phyloP scores from a whole-genome alignment of 306 rosid genomes.

The Trichosanthes cucumerina region DNA sequence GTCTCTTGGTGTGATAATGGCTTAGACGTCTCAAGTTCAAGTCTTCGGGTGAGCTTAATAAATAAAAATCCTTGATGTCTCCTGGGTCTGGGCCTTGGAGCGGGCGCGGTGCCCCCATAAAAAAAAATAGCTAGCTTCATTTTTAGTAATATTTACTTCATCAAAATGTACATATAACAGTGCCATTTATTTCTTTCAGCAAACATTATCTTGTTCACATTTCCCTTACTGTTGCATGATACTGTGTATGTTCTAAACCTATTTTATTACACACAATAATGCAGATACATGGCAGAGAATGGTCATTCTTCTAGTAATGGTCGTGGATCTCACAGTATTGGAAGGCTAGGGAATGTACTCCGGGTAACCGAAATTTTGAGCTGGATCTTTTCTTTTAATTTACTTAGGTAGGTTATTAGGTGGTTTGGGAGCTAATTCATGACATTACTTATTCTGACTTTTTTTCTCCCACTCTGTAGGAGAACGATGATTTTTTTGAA shows the following conservation, averaged over 20 bases:
- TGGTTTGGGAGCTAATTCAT: neutral
- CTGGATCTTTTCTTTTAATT: neutral
- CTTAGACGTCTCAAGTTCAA: too few species aligned
- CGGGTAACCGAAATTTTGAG: slow-evolving; percentile 42
- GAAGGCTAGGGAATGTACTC: slow-evolving; percentile 68
- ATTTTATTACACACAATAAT: slow-evolving; percentile 13
- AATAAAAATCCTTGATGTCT: too few species aligned
- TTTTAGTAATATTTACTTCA: neutral
- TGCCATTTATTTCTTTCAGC: neutral
- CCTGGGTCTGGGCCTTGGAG: too few species aligned
- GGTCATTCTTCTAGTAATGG: slow-evolving; percentile 60
- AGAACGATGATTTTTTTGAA: slow-evolving; percentile 86
- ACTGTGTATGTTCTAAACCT: neutral
- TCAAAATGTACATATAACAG: neutral
- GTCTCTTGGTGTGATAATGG: too few species aligned
- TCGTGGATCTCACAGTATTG: slow-evolving; percentile 69
- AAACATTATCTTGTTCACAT: neutral
- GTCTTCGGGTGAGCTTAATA: too few species aligned
- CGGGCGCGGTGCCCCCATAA: too few species aligned
- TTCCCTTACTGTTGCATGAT: neutral
- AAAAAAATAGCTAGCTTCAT: neutral
- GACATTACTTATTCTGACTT: neutral
- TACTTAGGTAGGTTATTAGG: neutral
- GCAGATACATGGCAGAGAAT: slow-evolving; percentile 83
- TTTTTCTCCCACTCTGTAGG: slow-evolving; percentile 29